A percentile compares a stretch with the other conserved stretches of the same genome.
These are phyloP conservation scores for Berkeleyomyces basicola DNA, from an alignment of 2,329 filamentous ascomycete species.

Conservation along the genomic window DNA sequence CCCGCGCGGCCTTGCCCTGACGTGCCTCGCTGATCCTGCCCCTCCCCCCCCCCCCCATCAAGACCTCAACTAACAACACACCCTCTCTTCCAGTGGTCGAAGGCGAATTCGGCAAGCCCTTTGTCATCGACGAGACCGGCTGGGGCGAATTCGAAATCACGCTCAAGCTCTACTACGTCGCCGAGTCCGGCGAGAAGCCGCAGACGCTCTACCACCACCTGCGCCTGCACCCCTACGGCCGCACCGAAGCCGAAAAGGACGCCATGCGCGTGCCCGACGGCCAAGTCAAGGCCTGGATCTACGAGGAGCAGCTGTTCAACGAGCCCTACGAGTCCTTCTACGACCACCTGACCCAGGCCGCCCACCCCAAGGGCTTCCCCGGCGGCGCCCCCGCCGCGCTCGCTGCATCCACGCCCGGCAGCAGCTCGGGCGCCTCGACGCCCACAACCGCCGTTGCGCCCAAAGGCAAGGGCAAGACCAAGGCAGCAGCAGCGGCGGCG, in stretches of 20 bases:
- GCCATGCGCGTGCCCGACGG: slow-evolving; percentile 39
- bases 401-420: slow-evolving; percentile 7
- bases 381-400: slow-evolving; percentile 14
- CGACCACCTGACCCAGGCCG: slow-evolving; percentile 64
- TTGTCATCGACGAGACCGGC: slow-evolving; percentile 78
- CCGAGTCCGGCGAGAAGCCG: slow-evolving; percentile 78
- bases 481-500: slow-evolving; percentile 15
- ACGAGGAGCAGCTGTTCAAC: slow-evolving; percentile 94
- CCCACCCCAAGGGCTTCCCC: slow-evolving; percentile 33
- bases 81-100: slow-evolving; percentile 41
- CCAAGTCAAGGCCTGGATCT: slow-evolving; percentile 60
- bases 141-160: slow-evolving; percentile 98
- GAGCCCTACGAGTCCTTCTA: slow-evolving; percentile 90
- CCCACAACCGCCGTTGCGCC: slow-evolving; percentile 23
- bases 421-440: background rate
- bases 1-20: background rate
- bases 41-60: background rate
- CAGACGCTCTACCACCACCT: slow-evolving; percentile 91
- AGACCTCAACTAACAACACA: background rate
- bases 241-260: slow-evolving; percentile 57
- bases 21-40: background rate
- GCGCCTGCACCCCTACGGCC: slow-evolving; percentile 77
- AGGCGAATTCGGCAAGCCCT: slow-evolving; percentile 48
- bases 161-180: slow-evolving; percentile 83
- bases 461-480: slow-evolving; percentile 40